These are phyloP conservation scores for Colletotrichum siamense DNA, from an alignment of 2,329 filamentous ascomycete species.

Conservation along the genomic window DNA sequence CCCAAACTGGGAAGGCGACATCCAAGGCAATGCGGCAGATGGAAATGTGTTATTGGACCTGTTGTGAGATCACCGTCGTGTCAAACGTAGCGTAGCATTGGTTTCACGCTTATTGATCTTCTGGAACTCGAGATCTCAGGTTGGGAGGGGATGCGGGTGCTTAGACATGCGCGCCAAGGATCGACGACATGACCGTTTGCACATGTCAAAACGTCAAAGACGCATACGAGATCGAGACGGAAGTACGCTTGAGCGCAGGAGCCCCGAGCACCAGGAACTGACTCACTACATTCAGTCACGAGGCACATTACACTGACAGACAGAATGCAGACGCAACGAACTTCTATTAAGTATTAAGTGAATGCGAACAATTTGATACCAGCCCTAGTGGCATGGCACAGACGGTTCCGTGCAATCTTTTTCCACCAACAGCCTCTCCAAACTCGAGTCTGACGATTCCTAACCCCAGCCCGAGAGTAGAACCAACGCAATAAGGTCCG, in stretches of 20 bases:
- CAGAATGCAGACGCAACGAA: slow-evolving; percentile 35
- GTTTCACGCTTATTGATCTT: slow-evolving; percentile 11
- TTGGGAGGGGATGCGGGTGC: background rate
- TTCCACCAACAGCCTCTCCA: slow-evolving; percentile 21
- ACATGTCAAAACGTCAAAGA: background rate
- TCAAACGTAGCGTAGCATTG: background rate
- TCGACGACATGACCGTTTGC: background rate
- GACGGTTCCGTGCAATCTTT: slow-evolving; percentile 16
- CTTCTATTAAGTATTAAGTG: slow-evolving; percentile 49
- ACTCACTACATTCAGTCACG: background rate
- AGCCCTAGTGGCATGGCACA: slow-evolving; percentile 23
- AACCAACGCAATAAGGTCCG: slow-evolving; percentile 24
- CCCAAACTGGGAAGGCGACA: background rate
- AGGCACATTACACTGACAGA: background rate
- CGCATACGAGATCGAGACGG: background rate
- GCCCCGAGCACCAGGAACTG: background rate
- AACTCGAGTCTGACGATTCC: slow-evolving; percentile 21
- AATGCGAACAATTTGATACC: slow-evolving; percentile 27
- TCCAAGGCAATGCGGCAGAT: background rate
- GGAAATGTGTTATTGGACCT: background rate
- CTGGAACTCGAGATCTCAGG: background rate
- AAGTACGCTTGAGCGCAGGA: background rate
- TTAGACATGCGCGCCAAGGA: background rate
- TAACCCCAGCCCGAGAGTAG: slow-evolving; percentile 12
- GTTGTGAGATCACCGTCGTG: background rate